Evolutionary conservation across 2,329 filamentous ascomycete species (phyloP).

Genomic region (Stemphylium beticola): DNA sequence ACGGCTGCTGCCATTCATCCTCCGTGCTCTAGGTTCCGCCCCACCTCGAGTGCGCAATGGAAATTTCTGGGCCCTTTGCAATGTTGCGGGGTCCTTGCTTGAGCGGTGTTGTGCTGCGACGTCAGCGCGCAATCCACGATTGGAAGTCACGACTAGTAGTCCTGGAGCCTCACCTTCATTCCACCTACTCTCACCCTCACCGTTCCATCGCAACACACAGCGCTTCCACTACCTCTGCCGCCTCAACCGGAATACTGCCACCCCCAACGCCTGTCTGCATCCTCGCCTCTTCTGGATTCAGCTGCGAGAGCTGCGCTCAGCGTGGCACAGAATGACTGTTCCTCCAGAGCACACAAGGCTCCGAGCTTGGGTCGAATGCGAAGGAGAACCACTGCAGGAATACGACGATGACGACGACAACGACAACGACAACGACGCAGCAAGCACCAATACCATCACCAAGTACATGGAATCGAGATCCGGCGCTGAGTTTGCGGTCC

Average conservation of each 20-base stretch:
- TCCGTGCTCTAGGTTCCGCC: no score
- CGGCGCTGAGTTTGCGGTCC: constrained; percentile 28
- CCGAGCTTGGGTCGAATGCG: constrained; percentile 25
- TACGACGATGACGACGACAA: constrained; percentile 32
- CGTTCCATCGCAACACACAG: no score
- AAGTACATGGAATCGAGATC: constrained; percentile 44
- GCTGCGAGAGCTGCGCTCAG: no score
- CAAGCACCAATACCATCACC: constrained; percentile 4
- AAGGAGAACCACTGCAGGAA: constrained; percentile 29
- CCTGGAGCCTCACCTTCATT: not conserved
- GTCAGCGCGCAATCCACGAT: not conserved
- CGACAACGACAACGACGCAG: not conserved
- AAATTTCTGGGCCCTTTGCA: no score
- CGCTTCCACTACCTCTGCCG: not conserved
- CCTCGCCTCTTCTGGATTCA: no score
- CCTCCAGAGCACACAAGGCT: constrained; percentile 15
- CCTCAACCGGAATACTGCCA: no score
- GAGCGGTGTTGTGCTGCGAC: not conserved
- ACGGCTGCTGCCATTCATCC: not conserved
- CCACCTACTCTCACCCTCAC: no score
- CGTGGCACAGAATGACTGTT: constrained; percentile 27
- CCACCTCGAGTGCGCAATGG: no score
- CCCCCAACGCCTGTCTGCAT: no score
- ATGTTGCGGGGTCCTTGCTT: not conserved
- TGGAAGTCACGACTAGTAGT: not conserved